Evolutionary conservation across 2,329 filamentous ascomycete species (phyloP).

Genomic region (Colletotrichum liriopes): DNA sequence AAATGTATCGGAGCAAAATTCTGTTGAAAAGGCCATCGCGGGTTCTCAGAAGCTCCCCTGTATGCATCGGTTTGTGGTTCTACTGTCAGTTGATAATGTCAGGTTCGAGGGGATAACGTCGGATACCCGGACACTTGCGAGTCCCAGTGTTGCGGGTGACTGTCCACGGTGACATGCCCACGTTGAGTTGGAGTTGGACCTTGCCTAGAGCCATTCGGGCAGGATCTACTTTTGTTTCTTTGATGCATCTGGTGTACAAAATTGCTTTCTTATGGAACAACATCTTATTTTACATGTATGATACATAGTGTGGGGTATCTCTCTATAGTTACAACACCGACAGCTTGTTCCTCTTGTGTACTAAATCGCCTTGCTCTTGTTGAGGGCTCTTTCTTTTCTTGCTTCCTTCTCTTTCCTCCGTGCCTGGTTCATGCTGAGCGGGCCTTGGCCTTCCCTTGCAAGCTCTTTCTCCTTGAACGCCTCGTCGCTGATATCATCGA

Average conservation of each 20-base stretch:
- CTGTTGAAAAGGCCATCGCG: conserved; percentile 14
- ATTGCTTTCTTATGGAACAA: conserved; percentile 9
- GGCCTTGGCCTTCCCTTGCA: conserved; percentile 60
- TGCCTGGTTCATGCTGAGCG: conserved; percentile 78
- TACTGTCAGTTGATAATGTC: conserved; percentile 23
- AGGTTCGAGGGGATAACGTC: conserved; percentile 12
- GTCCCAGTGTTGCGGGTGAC: conserved; percentile 3
- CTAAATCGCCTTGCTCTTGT: conserved; percentile 38
- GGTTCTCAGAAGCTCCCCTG: conserved; percentile 9
- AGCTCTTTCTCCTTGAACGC: conserved; percentile 67
- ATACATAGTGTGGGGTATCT: conserved; percentile 41
- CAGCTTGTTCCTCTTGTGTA: neutral
- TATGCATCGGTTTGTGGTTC: conserved; percentile 23
- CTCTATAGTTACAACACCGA: conserved; percentile 20
- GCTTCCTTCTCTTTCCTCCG: conserved; percentile 76
- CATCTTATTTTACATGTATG: conserved; percentile 27
- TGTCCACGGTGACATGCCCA: neutral
- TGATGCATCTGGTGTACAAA: conserved; percentile 34
- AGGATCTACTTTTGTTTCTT: conserved; percentile 7
- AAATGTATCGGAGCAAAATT: conserved; percentile 25
- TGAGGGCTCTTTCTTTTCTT: conserved; percentile 56
- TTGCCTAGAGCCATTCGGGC: neutral
- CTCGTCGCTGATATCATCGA: conserved; percentile 81
- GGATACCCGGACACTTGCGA: conserved; percentile 20
- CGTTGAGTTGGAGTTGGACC: conserved; percentile 12